Evolutionary conservation across 2,329 filamentous ascomycete genomes (phyloP).

Genomic region (Hypoxylon sp.): DNA sequence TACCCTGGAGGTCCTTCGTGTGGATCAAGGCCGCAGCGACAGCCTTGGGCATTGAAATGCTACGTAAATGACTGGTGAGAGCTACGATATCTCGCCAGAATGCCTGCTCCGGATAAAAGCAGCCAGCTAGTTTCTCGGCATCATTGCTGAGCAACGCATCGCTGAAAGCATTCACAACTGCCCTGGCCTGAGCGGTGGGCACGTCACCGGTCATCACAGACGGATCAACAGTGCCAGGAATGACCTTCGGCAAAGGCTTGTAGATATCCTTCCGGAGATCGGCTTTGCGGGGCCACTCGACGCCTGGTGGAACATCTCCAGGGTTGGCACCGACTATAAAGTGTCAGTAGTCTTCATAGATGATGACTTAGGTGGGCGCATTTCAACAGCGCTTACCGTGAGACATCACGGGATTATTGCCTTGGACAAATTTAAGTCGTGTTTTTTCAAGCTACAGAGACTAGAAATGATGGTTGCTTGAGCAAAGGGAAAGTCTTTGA

Average conservation of each 20-base stretch:
- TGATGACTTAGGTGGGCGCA: background rate
- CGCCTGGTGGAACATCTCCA: conserved; percentile 4
- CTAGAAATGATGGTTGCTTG: too few species aligned
- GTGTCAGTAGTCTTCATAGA: conserved; percentile 5
- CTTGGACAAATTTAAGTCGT: background rate
- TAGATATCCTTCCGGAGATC: conserved; percentile 28
- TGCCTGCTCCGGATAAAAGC: conserved; percentile 15
- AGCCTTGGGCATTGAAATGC: conserved; percentile 4
- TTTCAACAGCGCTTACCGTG: background rate
- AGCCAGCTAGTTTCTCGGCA: conserved; percentile 6
- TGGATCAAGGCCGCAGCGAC: conserved; percentile 15
- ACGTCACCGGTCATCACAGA: background rate
- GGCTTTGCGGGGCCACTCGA: conserved; percentile 21
- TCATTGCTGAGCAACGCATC: conserved; percentile 12
- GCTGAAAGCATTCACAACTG: conserved; percentile 1
- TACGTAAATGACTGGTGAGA: conserved; percentile 21
- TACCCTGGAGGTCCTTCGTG: conserved; percentile 7
- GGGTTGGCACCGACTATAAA: background rate
- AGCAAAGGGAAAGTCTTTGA: too few species aligned
- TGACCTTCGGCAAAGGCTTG: conserved; percentile 19
- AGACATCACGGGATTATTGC: conserved; percentile 4
- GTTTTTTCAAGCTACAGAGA: background rate
- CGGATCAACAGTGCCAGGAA: conserved; percentile 16
- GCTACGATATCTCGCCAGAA: conserved; percentile 22
- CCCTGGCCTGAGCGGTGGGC: conserved; percentile 2